Conservation (phyloP, 2,329 filamentous ascomycete genomes). For the Ceratocystis ficicola region DNA sequence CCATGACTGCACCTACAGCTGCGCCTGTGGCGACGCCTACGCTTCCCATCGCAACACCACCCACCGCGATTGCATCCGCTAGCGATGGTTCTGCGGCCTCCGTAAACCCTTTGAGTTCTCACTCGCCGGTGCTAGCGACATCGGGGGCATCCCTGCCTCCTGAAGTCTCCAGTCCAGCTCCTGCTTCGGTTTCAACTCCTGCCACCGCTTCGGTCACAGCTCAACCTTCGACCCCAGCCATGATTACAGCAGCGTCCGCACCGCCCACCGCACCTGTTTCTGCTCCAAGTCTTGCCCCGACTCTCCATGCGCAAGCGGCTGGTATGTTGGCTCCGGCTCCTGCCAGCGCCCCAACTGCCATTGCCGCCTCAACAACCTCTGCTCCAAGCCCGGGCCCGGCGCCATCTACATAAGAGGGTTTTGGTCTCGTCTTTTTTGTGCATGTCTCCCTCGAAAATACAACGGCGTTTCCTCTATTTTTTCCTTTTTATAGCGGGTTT, state of each 20-base stretch:
- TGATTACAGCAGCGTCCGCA: not conserved
- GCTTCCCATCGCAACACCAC: no score
- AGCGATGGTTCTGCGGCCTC: no score
- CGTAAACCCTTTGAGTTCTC: no score
- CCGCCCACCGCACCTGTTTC: not conserved
- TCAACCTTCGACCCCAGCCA: not conserved
- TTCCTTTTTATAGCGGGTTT: not conserved
- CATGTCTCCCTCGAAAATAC: constrained; percentile 4
- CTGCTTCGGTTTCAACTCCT: not conserved
- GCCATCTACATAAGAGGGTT: no score
- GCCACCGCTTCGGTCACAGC: not conserved
- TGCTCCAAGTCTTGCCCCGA: not conserved
- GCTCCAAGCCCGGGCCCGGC: no score
- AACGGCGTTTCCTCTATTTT: constrained; percentile 3
- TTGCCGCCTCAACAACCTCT: no score
- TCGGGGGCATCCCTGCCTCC: no score
- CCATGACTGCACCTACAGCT: not conserved
- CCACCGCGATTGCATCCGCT: no score
- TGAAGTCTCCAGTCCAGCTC: not conserved
- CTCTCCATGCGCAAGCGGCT: not conserved
- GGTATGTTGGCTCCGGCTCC: not conserved
- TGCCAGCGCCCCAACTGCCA: no score
- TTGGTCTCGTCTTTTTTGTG: no score
- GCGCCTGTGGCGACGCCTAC: not conserved
- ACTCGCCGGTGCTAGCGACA: no score